phyloP scores from a whole-genome alignment of 169 alveolate genomes.

The Ichthyophthirius multifiliis region DNA sequence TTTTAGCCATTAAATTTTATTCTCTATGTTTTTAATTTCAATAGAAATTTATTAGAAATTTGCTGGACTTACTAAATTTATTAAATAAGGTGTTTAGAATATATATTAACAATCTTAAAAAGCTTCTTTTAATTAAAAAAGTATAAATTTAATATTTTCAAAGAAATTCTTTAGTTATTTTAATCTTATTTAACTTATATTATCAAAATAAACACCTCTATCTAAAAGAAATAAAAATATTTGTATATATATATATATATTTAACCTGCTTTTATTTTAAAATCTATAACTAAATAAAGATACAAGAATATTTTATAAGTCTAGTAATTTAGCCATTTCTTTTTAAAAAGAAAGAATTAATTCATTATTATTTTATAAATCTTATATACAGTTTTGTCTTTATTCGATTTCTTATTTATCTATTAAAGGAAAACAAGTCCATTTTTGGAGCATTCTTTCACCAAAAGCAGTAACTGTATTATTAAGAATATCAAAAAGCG shows the following conservation, averaged over 20 bases:
- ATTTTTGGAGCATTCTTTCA: neutral
- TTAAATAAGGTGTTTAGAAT: neutral
- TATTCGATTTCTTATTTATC: neutral
- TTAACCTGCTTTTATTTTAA: constrained; percentile 1
- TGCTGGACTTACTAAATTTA: constrained; percentile 12
- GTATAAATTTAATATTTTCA: neutral
- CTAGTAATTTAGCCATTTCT: neutral
- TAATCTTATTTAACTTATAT: constrained; percentile 16
- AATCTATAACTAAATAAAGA: neutral
- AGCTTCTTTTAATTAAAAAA: neutral
- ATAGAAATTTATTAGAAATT: constrained; percentile 21
- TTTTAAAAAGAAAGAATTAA: neutral
- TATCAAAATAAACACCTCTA: constrained; percentile 30
- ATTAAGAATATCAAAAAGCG: neutral
- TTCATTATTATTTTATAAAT: neutral
- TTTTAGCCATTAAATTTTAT: constrained; percentile 55
- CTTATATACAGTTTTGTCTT: neutral
- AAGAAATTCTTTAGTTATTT: constrained; percentile 19
- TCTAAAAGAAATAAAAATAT: neutral
- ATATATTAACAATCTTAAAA: neutral
- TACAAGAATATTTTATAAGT: neutral
- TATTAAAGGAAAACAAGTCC: neutral
- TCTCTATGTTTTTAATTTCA: constrained; percentile 43
- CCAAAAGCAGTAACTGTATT: neutral
- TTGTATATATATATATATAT: too few relatives aligned